Base-by-base conservation (phyloP, 1,284 basidiomycete species). In the Microbotryomycetes sp. region DNA sequence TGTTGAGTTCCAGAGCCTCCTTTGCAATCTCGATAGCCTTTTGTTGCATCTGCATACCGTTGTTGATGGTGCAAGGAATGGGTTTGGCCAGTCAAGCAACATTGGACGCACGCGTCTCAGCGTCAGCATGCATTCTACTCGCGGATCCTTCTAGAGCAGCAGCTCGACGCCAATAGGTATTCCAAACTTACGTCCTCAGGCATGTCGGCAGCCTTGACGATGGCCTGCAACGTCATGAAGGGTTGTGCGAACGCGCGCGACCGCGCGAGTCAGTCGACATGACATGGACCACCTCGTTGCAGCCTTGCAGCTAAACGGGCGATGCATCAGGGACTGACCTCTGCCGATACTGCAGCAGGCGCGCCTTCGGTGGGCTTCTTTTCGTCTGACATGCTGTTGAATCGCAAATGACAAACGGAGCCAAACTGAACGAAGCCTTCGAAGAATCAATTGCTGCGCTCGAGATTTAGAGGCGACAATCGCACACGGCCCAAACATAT, bases 141-240 rank as follows among this genome's bases (percentile, higher is more conserved):
- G 14, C 3, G 49, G 16, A 2, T 19, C 6, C 12, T 32, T n/a
- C 12, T 16, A 31, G 50, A 5, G 4, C 1, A 28, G 23, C 19
- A 45, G 52, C 2, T n/a, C 2, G 23, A 54, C 32, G 23, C 42
- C 31, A 50, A 32, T 15, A 16, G 54, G n/a, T 4, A 29, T 19
- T 19, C 42, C n/a, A 23, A 55, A 42, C 58, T 49, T 14, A 63
- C 66, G 30, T 96, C 91, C 65, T 96, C 89, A 63, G 80, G 82
- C 93, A 97, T 97, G 79, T 97, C 93, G 63, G 94, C 92, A 74
- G 89, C 92, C 80, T 97, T 97, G 76, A 97, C 91, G 77, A 91
- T 86, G 49, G 92, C 89, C 75, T 89, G 45, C n/a, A 4, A 23
- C 32, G 0, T 2, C 49, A 19, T 22, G 15, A 28, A 19, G 30